Percentiles rank a stretch among this genome's conserved stretches.
phyloP scores from a whole-genome alignment of 1,139 yeast genomes.

The Yamadazyma sp. region DNA sequence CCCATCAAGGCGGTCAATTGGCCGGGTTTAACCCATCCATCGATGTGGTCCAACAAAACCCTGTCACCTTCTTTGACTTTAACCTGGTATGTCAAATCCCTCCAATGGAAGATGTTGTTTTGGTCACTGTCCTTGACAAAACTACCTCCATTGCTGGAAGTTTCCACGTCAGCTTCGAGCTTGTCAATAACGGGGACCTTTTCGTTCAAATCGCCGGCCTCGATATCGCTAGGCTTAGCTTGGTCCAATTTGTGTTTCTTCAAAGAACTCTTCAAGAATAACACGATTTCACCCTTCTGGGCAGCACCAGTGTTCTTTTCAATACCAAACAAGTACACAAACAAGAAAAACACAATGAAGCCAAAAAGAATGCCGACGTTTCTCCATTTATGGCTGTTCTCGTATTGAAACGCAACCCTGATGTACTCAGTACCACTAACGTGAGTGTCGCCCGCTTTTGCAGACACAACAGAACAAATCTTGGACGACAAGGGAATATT shows the following conservation, averaged over 20 bases:
- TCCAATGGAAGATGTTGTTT: conserved; percentile 38
- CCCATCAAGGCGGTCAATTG: conserved; percentile 62
- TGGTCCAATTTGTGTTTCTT: conserved; percentile 4
- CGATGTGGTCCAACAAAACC: conserved; percentile 64
- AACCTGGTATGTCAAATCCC: conserved; percentile 72
- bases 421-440: conserved; percentile 54
- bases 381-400: conserved; percentile 59
- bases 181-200: conserved; percentile 4
- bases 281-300: conserved; percentile 7
- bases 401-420: conserved; percentile 39
- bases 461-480: conserved; percentile 54
- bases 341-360: conserved; percentile 24
- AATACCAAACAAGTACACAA: conserved; percentile 20
- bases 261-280: conserved; percentile 5
- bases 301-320: conserved; percentile 6
- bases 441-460: conserved; percentile 41
- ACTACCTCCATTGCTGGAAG: background rate
- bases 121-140: conserved; percentile 16
- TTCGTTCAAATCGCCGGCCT: conserved; percentile 2
- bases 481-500: conserved; percentile 35
- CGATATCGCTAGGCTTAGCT: conserved; percentile 21
- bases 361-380: conserved; percentile 61
- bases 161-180: conserved; percentile 4
- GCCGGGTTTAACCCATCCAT: conserved; percentile 80
- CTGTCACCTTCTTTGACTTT: conserved; percentile 65